Percentiles rank a stretch among this genome's conserved stretches.
phyloP scores from a whole-genome alignment of 495 filamentous ascomycete genomes.

The Bryoglossum gracile region DNA sequence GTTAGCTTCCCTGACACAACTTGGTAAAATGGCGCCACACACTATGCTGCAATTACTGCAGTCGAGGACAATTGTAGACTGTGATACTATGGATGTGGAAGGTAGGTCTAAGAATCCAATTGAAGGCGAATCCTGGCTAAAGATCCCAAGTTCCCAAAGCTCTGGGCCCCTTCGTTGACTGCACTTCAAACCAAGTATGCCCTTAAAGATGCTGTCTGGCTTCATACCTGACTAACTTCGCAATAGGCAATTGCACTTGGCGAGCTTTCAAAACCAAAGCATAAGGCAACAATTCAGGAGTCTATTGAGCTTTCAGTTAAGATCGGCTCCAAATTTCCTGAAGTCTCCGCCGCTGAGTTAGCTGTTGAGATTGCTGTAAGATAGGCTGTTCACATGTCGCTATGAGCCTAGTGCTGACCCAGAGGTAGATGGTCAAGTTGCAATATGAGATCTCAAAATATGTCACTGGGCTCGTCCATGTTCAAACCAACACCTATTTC shows the following conservation, averaged over 20 bases:
- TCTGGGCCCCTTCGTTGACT: slow-evolving; percentile 55
- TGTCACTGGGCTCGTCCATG: slow-evolving; percentile 47
- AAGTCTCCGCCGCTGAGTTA: slow-evolving; percentile 40
- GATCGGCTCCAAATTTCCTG: slow-evolving; percentile 31
- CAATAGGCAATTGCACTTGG: slow-evolving; percentile 53
- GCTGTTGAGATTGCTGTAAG: slow-evolving; percentile 48
- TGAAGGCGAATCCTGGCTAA: slow-evolving; percentile 5
- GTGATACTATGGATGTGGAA: slow-evolving; percentile 52
- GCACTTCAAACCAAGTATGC: slow-evolving; percentile 58
- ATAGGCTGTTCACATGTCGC: neutral
- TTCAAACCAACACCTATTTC: slow-evolving; percentile 55
- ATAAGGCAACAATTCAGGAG: slow-evolving; percentile 37
- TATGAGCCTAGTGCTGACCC: neutral
- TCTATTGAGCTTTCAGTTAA: slow-evolving; percentile 36
- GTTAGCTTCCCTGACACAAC: neutral
- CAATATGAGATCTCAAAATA: slow-evolving; percentile 44
- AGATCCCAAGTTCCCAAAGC: slow-evolving; percentile 41
- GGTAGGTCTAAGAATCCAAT: slow-evolving; percentile 28
- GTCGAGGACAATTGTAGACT: slow-evolving; percentile 47
- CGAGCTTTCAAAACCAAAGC: slow-evolving; percentile 47
- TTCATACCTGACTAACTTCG: too few relatives aligned
- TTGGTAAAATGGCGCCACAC: slow-evolving; percentile 24
- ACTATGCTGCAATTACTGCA: slow-evolving; percentile 29
- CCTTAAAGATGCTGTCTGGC: neutral
- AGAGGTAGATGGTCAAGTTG: slow-evolving; percentile 43